phyloP scores from a whole-genome alignment of 179 eudicot species.

The Beta lomatogona region DNA sequence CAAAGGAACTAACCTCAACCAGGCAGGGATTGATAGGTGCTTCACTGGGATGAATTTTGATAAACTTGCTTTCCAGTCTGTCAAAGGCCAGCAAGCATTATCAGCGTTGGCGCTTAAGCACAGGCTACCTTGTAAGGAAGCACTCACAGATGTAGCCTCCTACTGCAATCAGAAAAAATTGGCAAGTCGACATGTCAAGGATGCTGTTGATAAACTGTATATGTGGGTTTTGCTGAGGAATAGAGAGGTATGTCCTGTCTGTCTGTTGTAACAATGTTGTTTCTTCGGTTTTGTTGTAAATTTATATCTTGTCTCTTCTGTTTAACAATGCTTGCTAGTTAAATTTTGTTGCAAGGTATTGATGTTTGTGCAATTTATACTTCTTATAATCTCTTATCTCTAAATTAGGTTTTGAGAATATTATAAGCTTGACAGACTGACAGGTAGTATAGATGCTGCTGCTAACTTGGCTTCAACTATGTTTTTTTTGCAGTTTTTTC shows the following conservation, averaged over 20 bases:
- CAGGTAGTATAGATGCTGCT: neutral
- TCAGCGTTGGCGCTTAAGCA: constrained; percentile 60
- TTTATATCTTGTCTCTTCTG: neutral
- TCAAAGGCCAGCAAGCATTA: constrained; percentile 56
- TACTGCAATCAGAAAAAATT: constrained; percentile 73
- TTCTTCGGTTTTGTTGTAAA: too few relatives aligned
- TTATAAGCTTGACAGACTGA: neutral
- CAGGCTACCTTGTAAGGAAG: constrained; percentile 51
- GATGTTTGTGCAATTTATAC: neutral
- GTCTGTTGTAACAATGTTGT: neutral
- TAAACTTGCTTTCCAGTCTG: constrained; percentile 46
- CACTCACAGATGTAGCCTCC: constrained; percentile 62
- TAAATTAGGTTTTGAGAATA: neutral
- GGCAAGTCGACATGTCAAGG: constrained; percentile 79
- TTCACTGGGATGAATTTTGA: constrained; percentile 63
- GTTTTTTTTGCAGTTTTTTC: constrained; percentile 52
- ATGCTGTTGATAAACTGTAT: constrained; percentile 73
- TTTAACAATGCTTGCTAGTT: neutral
- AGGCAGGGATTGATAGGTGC: constrained; percentile 37
- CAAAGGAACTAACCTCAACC: constrained; percentile 15
- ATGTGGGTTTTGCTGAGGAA: constrained; percentile 82
- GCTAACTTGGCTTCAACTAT: neutral
- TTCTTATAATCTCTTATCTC: neutral
- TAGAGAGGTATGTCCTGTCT: constrained; percentile 53
- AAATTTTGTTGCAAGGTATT: neutral